Percentiles rank a stretch among this genome's conserved stretches.
These are phyloP conservation scores for Penicillium capsulatum DNA, from an alignment of 2,329 filamentous ascomycete genomes.

Conservation along the genomic window DNA sequence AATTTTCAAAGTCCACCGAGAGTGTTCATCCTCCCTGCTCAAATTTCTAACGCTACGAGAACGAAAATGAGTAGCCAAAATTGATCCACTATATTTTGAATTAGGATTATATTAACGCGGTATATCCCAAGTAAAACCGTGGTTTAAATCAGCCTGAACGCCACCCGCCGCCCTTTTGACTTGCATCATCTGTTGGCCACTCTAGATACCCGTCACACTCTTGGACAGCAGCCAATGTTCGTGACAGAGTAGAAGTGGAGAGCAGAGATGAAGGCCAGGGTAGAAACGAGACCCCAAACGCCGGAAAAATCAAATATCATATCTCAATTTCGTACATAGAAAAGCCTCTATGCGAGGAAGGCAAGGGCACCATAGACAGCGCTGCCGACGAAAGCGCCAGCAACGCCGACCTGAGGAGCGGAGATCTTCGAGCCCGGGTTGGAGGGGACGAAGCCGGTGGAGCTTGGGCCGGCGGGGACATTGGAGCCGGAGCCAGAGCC, in stretches of 20 bases:
- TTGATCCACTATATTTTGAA: slow-evolving; percentile 7
- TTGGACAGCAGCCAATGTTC: slow-evolving; percentile 10
- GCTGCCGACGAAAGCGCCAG: slow-evolving; percentile 21
- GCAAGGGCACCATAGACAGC: slow-evolving; percentile 20
- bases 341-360: slow-evolving; percentile 25
- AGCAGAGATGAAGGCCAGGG: neutral
- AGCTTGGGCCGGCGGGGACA: slow-evolving; percentile 16
- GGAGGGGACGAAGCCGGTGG: slow-evolving; percentile 17
- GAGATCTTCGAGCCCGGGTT: slow-evolving; percentile 28
- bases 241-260: neutral
- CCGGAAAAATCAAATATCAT: slow-evolving; percentile 8
- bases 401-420: slow-evolving; percentile 17
- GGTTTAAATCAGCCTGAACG: slow-evolving; percentile 13
- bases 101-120: slow-evolving; percentile 17
- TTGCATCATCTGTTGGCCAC: neutral
- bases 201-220: neutral
- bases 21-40: too few species aligned
- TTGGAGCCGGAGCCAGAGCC: slow-evolving; percentile 8
- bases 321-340: slow-evolving; percentile 3
- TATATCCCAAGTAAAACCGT: slow-evolving; percentile 7
- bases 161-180: slow-evolving; percentile 5
- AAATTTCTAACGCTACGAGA: too few species aligned
- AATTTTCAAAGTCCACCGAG: too few species aligned
- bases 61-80: too few species aligned
- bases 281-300: slow-evolving; percentile 8